Conservation (phyloP, 139 green algal species). For the Micractinium sp. region DNA sequence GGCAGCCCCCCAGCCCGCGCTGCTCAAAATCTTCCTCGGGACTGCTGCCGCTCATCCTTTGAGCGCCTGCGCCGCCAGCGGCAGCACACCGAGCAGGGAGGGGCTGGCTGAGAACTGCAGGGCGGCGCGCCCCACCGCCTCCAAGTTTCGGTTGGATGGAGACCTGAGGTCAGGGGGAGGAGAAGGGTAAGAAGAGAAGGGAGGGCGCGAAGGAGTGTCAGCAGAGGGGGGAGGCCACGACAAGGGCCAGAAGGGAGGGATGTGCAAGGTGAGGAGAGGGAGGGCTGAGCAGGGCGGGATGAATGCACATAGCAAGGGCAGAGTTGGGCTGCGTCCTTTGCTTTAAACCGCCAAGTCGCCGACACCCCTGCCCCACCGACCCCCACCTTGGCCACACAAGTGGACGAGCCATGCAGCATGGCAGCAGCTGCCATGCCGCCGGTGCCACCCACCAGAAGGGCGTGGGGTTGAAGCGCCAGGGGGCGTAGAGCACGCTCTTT, state of each 20-base stretch:
- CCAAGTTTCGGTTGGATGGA: slow-evolving; percentile 55
- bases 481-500: slow-evolving; percentile 77
- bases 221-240: not conserved
- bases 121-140: slow-evolving; percentile 28
- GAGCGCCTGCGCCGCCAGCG: slow-evolving; percentile 28
- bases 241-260: not conserved
- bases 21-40: not conserved
- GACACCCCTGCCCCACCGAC: too few relatives aligned
- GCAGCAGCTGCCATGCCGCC: not conserved
- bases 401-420: too few relatives aligned
- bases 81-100: slow-evolving; percentile 3
- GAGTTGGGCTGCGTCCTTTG: not conserved
- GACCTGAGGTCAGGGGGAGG: slow-evolving; percentile 9
- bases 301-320: too few relatives aligned
- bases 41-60: not conserved
- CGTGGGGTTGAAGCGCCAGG: slow-evolving; percentile 66
- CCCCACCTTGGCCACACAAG: too few relatives aligned
- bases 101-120: slow-evolving; percentile 39
- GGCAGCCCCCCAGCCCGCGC: too few relatives aligned
- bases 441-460: slow-evolving; percentile 60
- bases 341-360: too few relatives aligned
- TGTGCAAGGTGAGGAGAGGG: not conserved
- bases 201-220: not conserved
- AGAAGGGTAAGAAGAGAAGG: not conserved
- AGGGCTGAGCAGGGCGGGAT: not conserved